A percentile compares a stretch with the other conserved stretches of the same genome.
Evolutionary conservation across 2,329 filamentous ascomycete genomes (phyloP).

Genomic region (Fusarium redolens): DNA sequence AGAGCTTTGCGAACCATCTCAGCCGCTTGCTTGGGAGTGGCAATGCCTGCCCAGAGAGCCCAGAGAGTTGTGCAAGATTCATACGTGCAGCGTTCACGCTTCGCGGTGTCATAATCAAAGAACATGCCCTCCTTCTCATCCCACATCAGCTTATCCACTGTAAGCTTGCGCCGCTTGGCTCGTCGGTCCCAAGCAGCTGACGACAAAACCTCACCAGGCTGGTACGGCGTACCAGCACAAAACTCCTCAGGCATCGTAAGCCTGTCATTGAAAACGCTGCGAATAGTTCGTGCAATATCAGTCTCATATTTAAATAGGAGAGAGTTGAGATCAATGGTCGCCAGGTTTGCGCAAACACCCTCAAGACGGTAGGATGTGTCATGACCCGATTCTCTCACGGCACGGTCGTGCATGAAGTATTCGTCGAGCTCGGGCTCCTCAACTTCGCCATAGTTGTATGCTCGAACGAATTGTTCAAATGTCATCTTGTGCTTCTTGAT

Average conservation of each 20-base stretch:
- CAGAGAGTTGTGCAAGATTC: slow-evolving; percentile 96
- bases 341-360: slow-evolving; percentile 85
- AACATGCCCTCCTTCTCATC: slow-evolving; percentile 93
- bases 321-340: slow-evolving; percentile 94
- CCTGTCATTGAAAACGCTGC: slow-evolving; percentile 83
- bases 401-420: slow-evolving; percentile 96
- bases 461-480: slow-evolving; percentile 85
- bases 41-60: slow-evolving; percentile 95
- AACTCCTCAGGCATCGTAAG: slow-evolving; percentile 87
- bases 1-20: slow-evolving; percentile 83
- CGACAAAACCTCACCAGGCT: slow-evolving; percentile 78
- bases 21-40: slow-evolving; percentile 86
- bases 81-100: slow-evolving; percentile 83
- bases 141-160: slow-evolving; percentile 95
- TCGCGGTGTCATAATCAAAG: slow-evolving; percentile 94
- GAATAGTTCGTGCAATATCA: slow-evolving; percentile 89
- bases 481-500: slow-evolving; percentile 84
- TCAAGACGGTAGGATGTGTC: slow-evolving; percentile 96
- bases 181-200: slow-evolving; percentile 92
- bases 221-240: slow-evolving; percentile 71
- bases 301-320: slow-evolving; percentile 96
- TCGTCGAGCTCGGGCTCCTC: slow-evolving; percentile 89
- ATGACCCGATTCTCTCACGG: slow-evolving; percentile 95
- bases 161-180: slow-evolving; percentile 82
- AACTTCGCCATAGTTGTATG: slow-evolving; percentile 84